These are phyloP conservation scores for Fusarium brevicatenulatum DNA, from an alignment of 2,329 filamentous ascomycete species.

Conservation along the genomic window DNA sequence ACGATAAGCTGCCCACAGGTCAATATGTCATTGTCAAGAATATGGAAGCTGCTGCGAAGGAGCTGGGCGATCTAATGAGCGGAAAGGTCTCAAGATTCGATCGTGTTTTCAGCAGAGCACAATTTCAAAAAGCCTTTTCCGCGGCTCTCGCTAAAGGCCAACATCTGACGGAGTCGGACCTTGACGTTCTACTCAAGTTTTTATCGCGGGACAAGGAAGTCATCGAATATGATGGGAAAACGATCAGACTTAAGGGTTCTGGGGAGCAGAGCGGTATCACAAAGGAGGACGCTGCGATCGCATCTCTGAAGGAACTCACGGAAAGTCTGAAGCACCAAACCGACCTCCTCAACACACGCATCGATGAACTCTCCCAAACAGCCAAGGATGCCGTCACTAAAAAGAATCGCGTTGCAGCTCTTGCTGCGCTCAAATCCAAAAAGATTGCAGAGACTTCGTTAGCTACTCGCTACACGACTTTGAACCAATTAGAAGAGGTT, in stretches of 20 bases:
- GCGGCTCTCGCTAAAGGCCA: conserved; percentile 60
- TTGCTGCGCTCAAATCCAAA: conserved; percentile 82
- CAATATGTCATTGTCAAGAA: conserved; percentile 74
- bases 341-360: conserved; percentile 70
- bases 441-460: conserved; percentile 83
- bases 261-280: conserved; percentile 68
- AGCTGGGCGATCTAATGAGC: conserved; percentile 59
- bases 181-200: conserved; percentile 76
- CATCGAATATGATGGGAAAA: conserved; percentile 70
- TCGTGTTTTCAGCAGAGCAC: conserved; percentile 72
- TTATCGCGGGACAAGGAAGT: conserved; percentile 73
- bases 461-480: conserved; percentile 74
- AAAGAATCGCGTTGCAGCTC: conserved; percentile 79
- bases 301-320: conserved; percentile 83
- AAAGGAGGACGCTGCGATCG: conserved; percentile 82
- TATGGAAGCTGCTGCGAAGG: conserved; percentile 67
- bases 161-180: conserved; percentile 69
- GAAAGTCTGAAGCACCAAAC: conserved; percentile 79
- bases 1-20: conserved; percentile 68
- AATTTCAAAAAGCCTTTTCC: conserved; percentile 70
- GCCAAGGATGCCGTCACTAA: conserved; percentile 76
- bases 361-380: conserved; percentile 70
- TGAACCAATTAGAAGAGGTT: conserved; percentile 85
- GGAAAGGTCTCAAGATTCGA: conserved; percentile 66
- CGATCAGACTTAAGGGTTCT: conserved; percentile 76